Percentiles rank a stretch among this genome's conserved stretches.
These are phyloP conservation scores for Santalum album DNA, from an alignment of 164 flowering plant genomes.

Conservation along the genomic window DNA sequence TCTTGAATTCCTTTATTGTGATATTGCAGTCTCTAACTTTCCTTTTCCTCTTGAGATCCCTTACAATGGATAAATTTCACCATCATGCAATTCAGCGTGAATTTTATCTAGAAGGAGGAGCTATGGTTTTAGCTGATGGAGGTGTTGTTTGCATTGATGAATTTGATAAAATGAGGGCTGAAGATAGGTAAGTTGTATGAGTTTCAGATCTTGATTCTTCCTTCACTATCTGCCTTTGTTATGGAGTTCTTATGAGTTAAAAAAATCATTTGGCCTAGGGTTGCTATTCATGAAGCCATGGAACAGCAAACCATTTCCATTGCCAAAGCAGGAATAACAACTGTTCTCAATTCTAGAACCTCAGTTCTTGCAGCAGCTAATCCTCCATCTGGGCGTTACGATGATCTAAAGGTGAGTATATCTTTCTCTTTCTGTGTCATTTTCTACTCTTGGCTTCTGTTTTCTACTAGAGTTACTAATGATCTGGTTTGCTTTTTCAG, in stretches of 20 bases:
- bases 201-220: background rate
- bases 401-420: constrained; percentile 81
- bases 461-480: constrained; percentile 10
- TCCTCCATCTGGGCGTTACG: constrained; percentile 99
- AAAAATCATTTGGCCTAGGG: constrained; percentile 32
- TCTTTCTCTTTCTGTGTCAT: background rate
- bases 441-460: background rate
- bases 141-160: constrained; percentile 99
- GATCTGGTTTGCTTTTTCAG: constrained; percentile 33
- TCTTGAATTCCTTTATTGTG: constrained; percentile 4
- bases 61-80: constrained; percentile 2
- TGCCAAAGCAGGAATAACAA: constrained; percentile 99
- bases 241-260: constrained; percentile 1
- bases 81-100: constrained; percentile 56
- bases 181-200: constrained; percentile 59
- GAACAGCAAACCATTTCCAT: constrained; percentile 99
- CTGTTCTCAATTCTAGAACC: constrained; percentile 96
- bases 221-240: background rate
- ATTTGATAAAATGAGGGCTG: constrained; percentile 98
- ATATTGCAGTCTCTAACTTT: background rate
- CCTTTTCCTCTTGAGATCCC: background rate
- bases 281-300: constrained; percentile 99
- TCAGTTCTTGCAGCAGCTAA: constrained; percentile 99
- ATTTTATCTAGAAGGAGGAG: constrained; percentile 99
- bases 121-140: constrained; percentile 99